Evolutionary conservation across 2,329 filamentous ascomycete genomes (phyloP).

Genomic region (Dendrostoma leiphaemia): DNA sequence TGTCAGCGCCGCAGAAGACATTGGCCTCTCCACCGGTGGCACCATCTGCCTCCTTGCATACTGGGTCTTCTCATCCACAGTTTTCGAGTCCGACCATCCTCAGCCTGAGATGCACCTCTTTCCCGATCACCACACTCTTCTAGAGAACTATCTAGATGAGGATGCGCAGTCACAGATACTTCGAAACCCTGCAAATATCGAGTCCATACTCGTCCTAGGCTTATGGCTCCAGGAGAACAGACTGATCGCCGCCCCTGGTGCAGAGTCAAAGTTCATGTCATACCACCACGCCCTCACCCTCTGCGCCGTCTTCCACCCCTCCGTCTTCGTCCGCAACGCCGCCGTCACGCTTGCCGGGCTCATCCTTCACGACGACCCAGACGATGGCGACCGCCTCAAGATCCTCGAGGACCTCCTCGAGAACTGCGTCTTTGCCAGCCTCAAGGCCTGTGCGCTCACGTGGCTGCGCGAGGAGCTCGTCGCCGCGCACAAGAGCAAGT

Average conservation of each 20-base stretch:
- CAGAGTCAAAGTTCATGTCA: constrained; percentile 48
- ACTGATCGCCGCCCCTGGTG: constrained; percentile 33
- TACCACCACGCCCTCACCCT: constrained; percentile 61
- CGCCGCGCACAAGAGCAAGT: constrained; percentile 31
- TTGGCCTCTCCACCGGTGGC: constrained; percentile 59
- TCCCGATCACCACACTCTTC: constrained; percentile 55
- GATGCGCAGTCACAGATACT: constrained; percentile 48
- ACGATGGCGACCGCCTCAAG: constrained; percentile 55
- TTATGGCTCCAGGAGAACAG: constrained; percentile 56
- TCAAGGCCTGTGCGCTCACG: constrained; percentile 61
- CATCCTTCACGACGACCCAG: constrained; percentile 57
- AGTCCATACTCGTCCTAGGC: constrained; percentile 59
- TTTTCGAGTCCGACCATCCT: constrained; percentile 57
- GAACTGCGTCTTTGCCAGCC: constrained; percentile 60
- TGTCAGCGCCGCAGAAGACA: constrained; percentile 39
- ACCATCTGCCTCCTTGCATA: constrained; percentile 59
- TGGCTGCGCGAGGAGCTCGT: constrained; percentile 65
- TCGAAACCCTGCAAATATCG: constrained; percentile 52
- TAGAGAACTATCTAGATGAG: constrained; percentile 52
- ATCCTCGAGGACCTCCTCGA: constrained; percentile 65
- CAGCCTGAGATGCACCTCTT: constrained; percentile 56
- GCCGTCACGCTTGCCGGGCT: constrained; percentile 51
- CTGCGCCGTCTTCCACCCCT: constrained; percentile 55
- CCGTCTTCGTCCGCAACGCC: constrained; percentile 52
- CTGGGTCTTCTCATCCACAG: constrained; percentile 59